Conservation (phyloP, 2,329 filamentous ascomycete species). For the Cladosporium austrohemisphaericum region DNA sequence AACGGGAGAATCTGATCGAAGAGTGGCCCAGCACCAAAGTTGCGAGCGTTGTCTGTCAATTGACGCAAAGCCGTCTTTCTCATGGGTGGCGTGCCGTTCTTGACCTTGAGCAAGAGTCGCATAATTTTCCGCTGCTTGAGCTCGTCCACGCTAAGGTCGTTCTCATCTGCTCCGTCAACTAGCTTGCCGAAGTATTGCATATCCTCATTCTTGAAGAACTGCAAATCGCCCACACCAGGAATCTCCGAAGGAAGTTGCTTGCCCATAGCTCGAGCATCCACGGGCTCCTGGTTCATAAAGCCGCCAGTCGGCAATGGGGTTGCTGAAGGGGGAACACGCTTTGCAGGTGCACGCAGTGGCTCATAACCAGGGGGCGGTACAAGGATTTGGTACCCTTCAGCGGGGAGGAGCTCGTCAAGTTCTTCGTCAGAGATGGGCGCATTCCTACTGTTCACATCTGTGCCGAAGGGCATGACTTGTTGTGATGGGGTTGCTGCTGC, state of each 20-base stretch:
- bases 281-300: conserved; percentile 97
- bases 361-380: conserved; percentile 89
- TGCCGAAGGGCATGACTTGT: conserved; percentile 62
- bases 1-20: conserved; percentile 97
- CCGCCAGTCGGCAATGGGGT: conserved; percentile 65
- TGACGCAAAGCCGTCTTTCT: conserved; percentile 96
- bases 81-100: conserved; percentile 98
- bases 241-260: conserved; percentile 95
- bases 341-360: conserved; percentile 70
- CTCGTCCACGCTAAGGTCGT: conserved; percentile 85
- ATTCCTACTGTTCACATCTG: conserved; percentile 75
- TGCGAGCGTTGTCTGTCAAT: conserved; percentile 92
- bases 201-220: conserved; percentile 98
- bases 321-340: conserved; percentile 71
- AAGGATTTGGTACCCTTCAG: conserved; percentile 87
- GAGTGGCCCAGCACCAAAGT: conserved; percentile 87
- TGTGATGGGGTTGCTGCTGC: conserved; percentile 72
- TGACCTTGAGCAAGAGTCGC: conserved; percentile 93
- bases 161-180: conserved; percentile 90
- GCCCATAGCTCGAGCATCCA: conserved; percentile 74
- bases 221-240: conserved; percentile 88
- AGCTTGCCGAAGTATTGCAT: conserved; percentile 99
- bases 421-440: conserved; percentile 87
- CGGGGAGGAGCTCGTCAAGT: conserved; percentile 83
- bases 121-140: conserved; percentile 98